Evolutionary conservation across 1,284 basidiomycete genomes (phyloP), one percentile per base, ranked within the genome.

Genomic region (Puccinia coronata): DNA sequence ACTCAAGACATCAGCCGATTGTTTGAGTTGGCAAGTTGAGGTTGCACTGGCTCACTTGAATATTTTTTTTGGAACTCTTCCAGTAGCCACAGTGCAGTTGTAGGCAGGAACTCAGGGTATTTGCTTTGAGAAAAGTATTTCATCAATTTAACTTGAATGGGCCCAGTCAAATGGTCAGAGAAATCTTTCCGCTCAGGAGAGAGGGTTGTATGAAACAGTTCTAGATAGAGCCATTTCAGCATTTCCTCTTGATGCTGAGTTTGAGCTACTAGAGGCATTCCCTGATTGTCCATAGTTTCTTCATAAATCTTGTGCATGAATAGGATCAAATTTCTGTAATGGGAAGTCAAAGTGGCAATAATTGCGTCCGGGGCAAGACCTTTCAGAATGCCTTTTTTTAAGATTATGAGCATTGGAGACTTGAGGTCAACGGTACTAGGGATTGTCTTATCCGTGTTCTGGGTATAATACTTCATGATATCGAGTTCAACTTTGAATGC

Each of bases 271-370:
- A 23, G 3, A 5, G 59, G 59, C 1, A 61, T 61, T 61, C 34
- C 31, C 31, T 36, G 36, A 16, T 36, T 34, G 31, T 61, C 59
- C 31, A 61, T 36, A 36, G 2, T 9, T 61, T 61, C 59, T 61
- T 61, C 59, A 39, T 61, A 20, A 12, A 61, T 3, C 31, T 61
- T 61, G 31, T 61, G 59, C 59, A 61, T 61, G 59, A 61, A 39
- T 18, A 36, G 2, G 31, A 61, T 61, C 28, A 61, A 36, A 36
- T 36, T 34, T 28, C 14, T 36, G 55, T 59, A 59, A 16, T 28
- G 23, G 16, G 31, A 6, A 61, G 16, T 34, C 4, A 18, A 16
- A 16, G 28, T 36, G 34, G 18, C n/a, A n/a, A 20, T 36, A 36
- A 20, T 9, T 36, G 12, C 31, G 16, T 36, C 6, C 18, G 31